Conservation (phyloP, 129 eudicot genomes). For the Kitagawia praeruptora region DNA sequence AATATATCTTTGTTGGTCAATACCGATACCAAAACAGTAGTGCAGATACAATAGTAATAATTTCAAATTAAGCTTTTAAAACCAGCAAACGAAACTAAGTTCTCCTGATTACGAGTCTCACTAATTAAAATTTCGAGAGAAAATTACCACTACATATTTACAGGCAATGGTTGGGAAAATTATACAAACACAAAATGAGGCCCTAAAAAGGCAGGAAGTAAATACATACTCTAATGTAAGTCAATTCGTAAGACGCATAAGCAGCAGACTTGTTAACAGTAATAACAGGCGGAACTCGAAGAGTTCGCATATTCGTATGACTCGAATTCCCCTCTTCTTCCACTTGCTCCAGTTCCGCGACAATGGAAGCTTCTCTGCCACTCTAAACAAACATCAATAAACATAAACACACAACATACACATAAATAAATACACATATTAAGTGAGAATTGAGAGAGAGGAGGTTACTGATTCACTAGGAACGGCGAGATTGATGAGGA, state of each 20-base stretch:
- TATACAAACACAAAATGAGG: background rate
- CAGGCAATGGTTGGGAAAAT: background rate
- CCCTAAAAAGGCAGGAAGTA: no score
- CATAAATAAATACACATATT: no score
- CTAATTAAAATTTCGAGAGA: no score
- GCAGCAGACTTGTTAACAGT: slow-evolving; percentile 72
- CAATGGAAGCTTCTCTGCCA: slow-evolving; percentile 83
- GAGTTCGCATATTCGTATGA: slow-evolving; percentile 52
- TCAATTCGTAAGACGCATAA: slow-evolving; percentile 63
- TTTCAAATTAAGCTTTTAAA: background rate
- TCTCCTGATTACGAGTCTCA: no score
- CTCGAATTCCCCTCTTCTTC: slow-evolving; percentile 50
- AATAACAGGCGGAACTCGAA: slow-evolving; percentile 69
- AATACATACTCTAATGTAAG: slow-evolving; percentile 63
- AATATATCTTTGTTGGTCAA: background rate
- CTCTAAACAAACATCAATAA: slow-evolving; percentile 30
- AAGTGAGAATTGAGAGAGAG: no score
- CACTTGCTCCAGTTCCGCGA: slow-evolving; percentile 71
- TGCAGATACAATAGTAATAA: background rate
- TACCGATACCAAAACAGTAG: background rate
- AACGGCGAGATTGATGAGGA: slow-evolving; percentile 65
- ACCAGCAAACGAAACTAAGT: background rate
- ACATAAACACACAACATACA: background rate
- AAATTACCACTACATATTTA: no score
- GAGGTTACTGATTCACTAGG: slow-evolving; percentile 62